Evolutionary conservation across 805 yeast species (phyloP).

Genomic region (Barnettozyma sucrosica): DNA sequence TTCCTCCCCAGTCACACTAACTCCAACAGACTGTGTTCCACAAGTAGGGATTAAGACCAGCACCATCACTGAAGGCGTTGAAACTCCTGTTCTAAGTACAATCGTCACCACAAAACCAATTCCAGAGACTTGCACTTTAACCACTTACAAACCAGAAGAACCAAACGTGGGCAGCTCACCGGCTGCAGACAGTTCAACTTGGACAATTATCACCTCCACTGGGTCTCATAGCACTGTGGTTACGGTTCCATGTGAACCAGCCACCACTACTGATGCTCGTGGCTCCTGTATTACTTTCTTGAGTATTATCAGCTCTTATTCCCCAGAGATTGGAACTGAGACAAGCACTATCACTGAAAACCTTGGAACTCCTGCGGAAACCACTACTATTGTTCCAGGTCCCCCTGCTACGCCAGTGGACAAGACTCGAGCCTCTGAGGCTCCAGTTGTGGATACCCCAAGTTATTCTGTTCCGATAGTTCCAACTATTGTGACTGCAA

Average conservation of each 20-base stretch:
- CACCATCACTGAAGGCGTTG: neutral
- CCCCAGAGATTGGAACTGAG: neutral
- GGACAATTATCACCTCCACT: neutral
- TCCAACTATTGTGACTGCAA: neutral
- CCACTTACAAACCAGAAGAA: neutral
- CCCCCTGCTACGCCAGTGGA: neutral
- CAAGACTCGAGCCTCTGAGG: neutral
- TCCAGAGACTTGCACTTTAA: neutral
- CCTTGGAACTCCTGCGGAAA: neutral
- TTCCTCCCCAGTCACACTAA: neutral
- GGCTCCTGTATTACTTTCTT: neutral
- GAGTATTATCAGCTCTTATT: neutral
- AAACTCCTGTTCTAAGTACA: neutral
- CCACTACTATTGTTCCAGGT: neutral
- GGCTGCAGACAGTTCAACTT: neutral
- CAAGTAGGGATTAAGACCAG: neutral
- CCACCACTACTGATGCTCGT: neutral
- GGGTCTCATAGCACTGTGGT: neutral
- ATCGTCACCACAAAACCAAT: neutral
- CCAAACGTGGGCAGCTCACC: neutral
- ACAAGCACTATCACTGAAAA: neutral
- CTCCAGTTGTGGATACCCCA: neutral
- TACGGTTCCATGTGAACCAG: neutral
- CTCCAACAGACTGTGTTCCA: slow-evolving; percentile 2
- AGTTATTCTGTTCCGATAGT: neutral